Base-by-base conservation (phyloP, 176 grass and related monocot genomes). In the Secale cereale region DNA sequence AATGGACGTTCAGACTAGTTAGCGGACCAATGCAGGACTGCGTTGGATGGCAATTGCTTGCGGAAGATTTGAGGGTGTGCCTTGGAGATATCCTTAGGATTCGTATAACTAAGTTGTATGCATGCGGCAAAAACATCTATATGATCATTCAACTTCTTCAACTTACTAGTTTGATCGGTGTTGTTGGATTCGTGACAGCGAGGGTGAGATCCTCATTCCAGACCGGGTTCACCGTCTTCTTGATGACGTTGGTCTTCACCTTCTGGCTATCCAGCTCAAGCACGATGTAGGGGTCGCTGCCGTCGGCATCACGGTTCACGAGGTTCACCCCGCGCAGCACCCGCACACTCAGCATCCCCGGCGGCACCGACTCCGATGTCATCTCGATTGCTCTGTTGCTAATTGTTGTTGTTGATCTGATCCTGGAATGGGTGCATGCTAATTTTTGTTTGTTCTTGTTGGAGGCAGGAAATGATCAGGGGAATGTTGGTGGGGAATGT, bases 241-340 rank as follows among this genome's bases (percentile, higher is more conserved):
- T 87, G 15, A 83, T 80, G 59, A 91, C 81, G 13, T 19, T 5
- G 8, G 89, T 87, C 85, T 80, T 87, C 39, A 84, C n/a, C 37
- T 65, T 91, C 90, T 87, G 91, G 6, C 62, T 83, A 26, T 86
- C 91, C 5, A 92, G 35, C 62, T 4, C 65, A 64, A 93, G 72
- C 65, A 93, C 81, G 14, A 90, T 85, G 20, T 93, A 93, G 59
- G 91, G 91, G 25, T 90, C 91, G 4, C 91, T 90, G 5, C 91
- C 77, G 4, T 48, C 68, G 17, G 74, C 80, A 48, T 93, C 91
- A 5, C 88, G 67, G 46, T 74, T 32, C 17, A 90, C 91, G 30
- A 93, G 88, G 65, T 93, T 82, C 1, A 88, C 7, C 2, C 91
- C 91, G 16, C 88, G 85, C 13, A 87, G 31, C 10, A 93, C 78